A percentile compares a stretch with the other conserved stretches of the same genome.
phyloP scores from a whole-genome alignment of 345 rosid species.

The Citrus trifoliata region DNA sequence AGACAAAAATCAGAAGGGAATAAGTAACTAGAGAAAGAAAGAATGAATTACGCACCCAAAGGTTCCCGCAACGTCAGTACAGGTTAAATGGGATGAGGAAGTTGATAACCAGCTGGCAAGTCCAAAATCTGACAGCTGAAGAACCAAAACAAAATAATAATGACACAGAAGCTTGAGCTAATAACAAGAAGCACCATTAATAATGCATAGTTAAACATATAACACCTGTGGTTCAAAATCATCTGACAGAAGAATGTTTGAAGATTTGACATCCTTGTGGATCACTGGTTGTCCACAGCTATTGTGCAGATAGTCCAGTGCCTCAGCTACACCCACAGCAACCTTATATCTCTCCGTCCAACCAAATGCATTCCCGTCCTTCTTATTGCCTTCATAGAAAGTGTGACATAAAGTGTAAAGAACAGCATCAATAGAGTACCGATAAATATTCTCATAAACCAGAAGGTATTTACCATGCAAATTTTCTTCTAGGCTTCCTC shows the following conservation, averaged over 20 bases:
- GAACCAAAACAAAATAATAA: constrained; percentile 22
- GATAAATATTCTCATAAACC: background rate
- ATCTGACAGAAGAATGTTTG: constrained; percentile 84
- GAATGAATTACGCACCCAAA: constrained; percentile 63
- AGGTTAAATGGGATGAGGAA: constrained; percentile 42
- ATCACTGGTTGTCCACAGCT: constrained; percentile 64
- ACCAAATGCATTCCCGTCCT: constrained; percentile 54
- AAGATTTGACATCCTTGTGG: constrained; percentile 94
- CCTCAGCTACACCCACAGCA: constrained; percentile 88
- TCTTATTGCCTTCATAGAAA: constrained; percentile 53
- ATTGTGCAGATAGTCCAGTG: constrained; percentile 80
- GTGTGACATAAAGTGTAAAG: background rate
- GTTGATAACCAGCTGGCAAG: constrained; percentile 60
- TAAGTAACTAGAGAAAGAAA: constrained; percentile 1
- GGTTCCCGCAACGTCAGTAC: constrained; percentile 82
- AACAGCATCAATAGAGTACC: constrained; percentile 14
- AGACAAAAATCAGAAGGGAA: background rate
- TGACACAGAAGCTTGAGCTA: constrained; percentile 12
- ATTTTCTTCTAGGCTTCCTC: constrained; percentile 96
- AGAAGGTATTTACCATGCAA: constrained; percentile 58
- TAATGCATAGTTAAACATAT: background rate
- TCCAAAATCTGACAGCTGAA: constrained; percentile 97
- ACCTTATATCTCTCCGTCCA: constrained; percentile 86
- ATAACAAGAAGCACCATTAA: background rate
- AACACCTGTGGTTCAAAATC: constrained; percentile 96